Evolutionary conservation across 176 grass and related monocot genomes (phyloP), one percentile per base, ranked within the genome.

Genomic region (Phragmites australis): DNA sequence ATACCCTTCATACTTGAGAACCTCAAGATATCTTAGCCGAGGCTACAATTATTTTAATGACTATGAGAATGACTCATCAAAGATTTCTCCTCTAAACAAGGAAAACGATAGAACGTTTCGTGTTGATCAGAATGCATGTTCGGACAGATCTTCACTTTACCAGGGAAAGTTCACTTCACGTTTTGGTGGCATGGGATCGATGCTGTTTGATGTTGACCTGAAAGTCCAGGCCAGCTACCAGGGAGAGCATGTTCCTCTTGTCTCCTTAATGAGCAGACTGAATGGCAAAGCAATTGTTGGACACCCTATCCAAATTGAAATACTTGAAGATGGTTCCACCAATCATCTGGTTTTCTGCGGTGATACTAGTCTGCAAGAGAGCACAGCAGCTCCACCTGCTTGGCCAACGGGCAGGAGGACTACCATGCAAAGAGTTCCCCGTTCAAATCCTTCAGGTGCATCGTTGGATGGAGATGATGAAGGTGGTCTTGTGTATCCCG

Each of bases 231-330:
- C 90, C 72, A 99, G 92, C 83, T 99, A 99, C 81, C 92, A 99
- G 72, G 96, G 96, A 60, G 96, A 99, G 79, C 88, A 87, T 88
- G 96, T 99, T 76, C 96, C 96, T 84, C 90, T 99, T 66, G 96
- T 99, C 76, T 99, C 88, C 77, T 66, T 99, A 68, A 99, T 99
- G 96, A 95, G 96, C 79, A 88, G 96, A 75, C 86, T 99, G 79
- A 93, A 99, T 88, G 92, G 96, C 65, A 99, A 99, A 84, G 96
- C 96, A 76, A 93, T 99, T 81, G 84, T 99, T 81, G 96, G 96
- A 46, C 92, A 99, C 39, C 96, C 96, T 83, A 79, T 99, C 62
- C 96, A 95, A 88, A 94, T 99, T 73, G 96, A 99, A 81, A 99
- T 89, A 81, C 58, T 95, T 26, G 84, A 84, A 88, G 86, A 93